Conservation (phyloP, 768 basidiomycete genomes). For the Thelephora ganbajun region DNA sequence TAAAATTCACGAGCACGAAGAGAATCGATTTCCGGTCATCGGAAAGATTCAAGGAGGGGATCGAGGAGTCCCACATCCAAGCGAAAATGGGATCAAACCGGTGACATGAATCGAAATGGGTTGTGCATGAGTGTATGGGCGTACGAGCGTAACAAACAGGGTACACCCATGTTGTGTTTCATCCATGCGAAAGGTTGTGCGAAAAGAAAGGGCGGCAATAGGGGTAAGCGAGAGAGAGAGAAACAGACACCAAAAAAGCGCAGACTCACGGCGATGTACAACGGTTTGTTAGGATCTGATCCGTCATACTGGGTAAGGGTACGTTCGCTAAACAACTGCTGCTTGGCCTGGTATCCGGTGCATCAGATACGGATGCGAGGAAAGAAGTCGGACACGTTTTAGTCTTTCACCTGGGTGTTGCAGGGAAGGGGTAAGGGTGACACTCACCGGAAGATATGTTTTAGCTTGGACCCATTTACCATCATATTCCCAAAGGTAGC, state of each 20-base stretch:
- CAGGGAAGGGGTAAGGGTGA: neutral
- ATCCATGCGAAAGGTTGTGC: neutral
- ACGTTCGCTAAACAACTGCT: constrained; percentile 63
- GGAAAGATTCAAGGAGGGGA: too few species aligned
- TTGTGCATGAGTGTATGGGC: too few species aligned
- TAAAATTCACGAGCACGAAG: too few species aligned
- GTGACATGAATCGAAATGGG: too few species aligned
- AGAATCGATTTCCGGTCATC: too few species aligned
- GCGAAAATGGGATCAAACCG: too few species aligned
- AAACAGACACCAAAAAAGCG: constrained; percentile 5
- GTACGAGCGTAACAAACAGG: too few species aligned
- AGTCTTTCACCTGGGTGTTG: neutral
- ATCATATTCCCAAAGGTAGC: constrained; percentile 73
- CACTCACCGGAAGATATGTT: constrained; percentile 49
- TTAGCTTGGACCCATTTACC: constrained; percentile 46
- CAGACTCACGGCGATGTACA: constrained; percentile 70
- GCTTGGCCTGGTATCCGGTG: constrained; percentile 27
- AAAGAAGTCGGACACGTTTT: constrained; percentile 1
- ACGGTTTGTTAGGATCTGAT: constrained; percentile 40
- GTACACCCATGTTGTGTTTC: constrained; percentile 1
- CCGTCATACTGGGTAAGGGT: constrained; percentile 63
- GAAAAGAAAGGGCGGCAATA: constrained; percentile 7
- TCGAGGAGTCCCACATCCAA: too few species aligned
- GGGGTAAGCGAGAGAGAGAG: constrained; percentile 6
- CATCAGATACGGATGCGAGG: constrained; percentile 8